Evolutionary conservation across 768 basidiomycete genomes (phyloP), one percentile per base, ranked within the genome.

Genomic region (Termitomyces sp.): DNA sequence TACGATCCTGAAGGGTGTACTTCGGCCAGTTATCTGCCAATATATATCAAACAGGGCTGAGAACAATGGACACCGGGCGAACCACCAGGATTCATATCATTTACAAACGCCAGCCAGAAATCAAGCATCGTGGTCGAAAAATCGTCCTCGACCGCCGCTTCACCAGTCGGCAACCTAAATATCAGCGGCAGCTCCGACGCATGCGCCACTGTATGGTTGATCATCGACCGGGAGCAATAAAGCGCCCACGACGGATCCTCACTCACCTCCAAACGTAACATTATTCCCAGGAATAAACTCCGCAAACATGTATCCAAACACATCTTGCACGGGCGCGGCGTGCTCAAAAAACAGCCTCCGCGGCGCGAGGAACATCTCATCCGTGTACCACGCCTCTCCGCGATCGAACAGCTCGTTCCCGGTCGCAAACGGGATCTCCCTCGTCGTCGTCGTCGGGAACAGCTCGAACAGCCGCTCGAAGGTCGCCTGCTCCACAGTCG

Each of bases 391-490:
- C 0, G 83, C 73, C 50, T 70, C 79, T 0, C 75, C 79, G 42
- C 84, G 68, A 62, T 86, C 85, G 58, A 82, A 86, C 6, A 86
- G 70, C 8, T 78, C 80, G 65, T 86, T 82, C 0, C 85, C 84
- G 0, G 82, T 86, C 55, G 81, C 78, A 71, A 83, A 85, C 0
- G 78, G 75, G 1, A 50, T 33, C 5, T 39, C n/a, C 44, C 18
- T 12, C 77, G 79, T 78, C 78, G 2, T 83, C 82, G 4, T 57
- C 20, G 46, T 36, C 12, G 82, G 81, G 68, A 75, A 86, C 9
- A 80, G 58, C 0, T 55, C 41, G 34, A 76, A 65, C 36, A 82
- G 74, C 2, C 72, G 65, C 31, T 74, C 61, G 2, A 83, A 58
- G 18, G 78, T 70, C 57, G 76, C 73, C 15, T 64, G 57, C 0